A percentile compares a stretch with the other conserved stretches of the same genome.
Evolutionary conservation across 2,329 filamentous ascomycete species (phyloP).

Genomic region (Aureobasidium sp.): DNA sequence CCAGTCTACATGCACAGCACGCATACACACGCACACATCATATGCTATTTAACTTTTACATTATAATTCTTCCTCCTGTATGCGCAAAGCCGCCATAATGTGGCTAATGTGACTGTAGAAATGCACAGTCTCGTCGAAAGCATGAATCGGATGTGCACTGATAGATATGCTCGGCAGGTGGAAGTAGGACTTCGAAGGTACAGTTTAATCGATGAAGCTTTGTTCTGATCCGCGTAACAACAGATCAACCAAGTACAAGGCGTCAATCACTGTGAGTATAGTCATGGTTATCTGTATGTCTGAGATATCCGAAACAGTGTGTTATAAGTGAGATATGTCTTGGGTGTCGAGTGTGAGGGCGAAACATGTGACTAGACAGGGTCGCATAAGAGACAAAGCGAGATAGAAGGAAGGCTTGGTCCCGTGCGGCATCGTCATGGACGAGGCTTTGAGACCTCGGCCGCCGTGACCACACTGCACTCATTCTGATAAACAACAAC

Average conservation of each 20-base stretch:
- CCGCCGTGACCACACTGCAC: constrained; percentile 8
- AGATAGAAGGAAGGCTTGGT: constrained; percentile 8
- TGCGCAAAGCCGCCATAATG: neutral
- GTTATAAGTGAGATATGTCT: neutral
- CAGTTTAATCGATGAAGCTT: neutral
- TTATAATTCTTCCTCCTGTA: neutral
- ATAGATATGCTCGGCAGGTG: too few species aligned
- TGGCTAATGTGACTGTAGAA: neutral
- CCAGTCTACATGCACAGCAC: constrained; percentile 5
- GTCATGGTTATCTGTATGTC: neutral
- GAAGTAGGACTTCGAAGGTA: too few species aligned
- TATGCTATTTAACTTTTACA: constrained; percentile 4
- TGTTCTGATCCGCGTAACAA: neutral
- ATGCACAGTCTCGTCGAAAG: neutral
- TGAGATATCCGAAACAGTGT: neutral
- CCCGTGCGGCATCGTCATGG: constrained; percentile 8
- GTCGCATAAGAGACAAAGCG: neutral
- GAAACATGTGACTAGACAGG: neutral
- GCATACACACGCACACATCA: neutral
- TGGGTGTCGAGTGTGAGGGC: neutral
- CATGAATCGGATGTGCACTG: too few species aligned
- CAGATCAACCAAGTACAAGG: too few species aligned
- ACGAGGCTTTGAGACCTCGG: constrained; percentile 6
- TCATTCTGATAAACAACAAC: constrained; percentile 7
- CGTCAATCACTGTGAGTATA: too few species aligned